Evolutionary conservation across 169 alveolate species (phyloP).

Genomic region (Cryptosporidium baileyi): DNA sequence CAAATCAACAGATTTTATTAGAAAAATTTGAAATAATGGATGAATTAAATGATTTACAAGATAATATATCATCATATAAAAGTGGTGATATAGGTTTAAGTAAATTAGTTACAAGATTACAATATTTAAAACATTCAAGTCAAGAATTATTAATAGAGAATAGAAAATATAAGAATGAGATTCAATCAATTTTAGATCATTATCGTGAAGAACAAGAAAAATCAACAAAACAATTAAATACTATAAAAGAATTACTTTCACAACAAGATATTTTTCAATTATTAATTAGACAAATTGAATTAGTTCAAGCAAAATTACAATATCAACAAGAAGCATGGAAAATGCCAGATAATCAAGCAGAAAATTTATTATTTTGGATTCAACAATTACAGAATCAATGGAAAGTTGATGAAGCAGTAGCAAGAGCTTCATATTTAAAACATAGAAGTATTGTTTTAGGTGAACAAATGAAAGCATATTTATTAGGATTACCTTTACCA

Average conservation of each 20-base stretch:
- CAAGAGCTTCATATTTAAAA: slow-evolving; percentile 63
- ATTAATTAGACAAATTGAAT: slow-evolving; percentile 56
- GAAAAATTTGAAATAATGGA: slow-evolving; percentile 56
- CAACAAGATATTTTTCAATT: slow-evolving; percentile 60
- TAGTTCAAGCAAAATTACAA: slow-evolving; percentile 64
- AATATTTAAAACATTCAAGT: slow-evolving; percentile 49
- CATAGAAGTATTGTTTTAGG: slow-evolving; percentile 67
- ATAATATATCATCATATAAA: slow-evolving; percentile 34
- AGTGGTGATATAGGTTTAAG: slow-evolving; percentile 40
- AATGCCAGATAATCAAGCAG: slow-evolving; percentile 70
- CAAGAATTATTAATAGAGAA: slow-evolving; percentile 55
- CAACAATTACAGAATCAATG: slow-evolving; percentile 65
- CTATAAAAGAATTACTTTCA: slow-evolving; percentile 40
- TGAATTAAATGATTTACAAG: slow-evolving; percentile 47
- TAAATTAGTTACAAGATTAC: slow-evolving; percentile 29
- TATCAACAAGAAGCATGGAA: slow-evolving; percentile 69
- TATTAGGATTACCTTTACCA: slow-evolving; percentile 57
- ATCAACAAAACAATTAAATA: slow-evolving; percentile 46
- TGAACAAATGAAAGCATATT: slow-evolving; percentile 64
- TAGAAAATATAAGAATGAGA: slow-evolving; percentile 60
- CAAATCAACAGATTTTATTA: slow-evolving; percentile 9
- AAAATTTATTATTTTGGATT: slow-evolving; percentile 56
- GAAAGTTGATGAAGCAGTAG: slow-evolving; percentile 70
- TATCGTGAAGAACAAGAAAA: slow-evolving; percentile 61
- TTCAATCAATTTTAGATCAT: slow-evolving; percentile 45